A percentile compares a stretch with the other conserved stretches of the same genome.
These are phyloP conservation scores for Brassica incana DNA, from an alignment of 345 rosid species.

Conservation along the genomic window DNA sequence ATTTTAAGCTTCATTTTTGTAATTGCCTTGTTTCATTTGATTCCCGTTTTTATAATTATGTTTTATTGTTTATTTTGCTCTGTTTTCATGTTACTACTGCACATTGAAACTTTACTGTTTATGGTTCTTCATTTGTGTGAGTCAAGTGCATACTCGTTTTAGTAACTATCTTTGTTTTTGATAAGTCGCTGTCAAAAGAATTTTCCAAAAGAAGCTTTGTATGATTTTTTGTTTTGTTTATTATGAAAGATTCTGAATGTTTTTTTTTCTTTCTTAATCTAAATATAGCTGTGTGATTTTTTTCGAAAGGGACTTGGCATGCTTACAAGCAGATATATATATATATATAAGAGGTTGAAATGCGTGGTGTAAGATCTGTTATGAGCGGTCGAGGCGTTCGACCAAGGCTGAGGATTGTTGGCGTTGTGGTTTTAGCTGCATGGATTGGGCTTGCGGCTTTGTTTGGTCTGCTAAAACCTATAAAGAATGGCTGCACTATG, in stretches of 20 bases:
- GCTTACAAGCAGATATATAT: conserved; percentile 6
- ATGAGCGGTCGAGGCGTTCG: conserved; percentile 47
- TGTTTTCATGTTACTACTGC: conserved; percentile 8
- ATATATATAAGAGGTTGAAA: neutral
- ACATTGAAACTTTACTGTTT: conserved; percentile 3
- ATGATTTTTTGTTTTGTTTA: no score
- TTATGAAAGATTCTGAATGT: neutral
- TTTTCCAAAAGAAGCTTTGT: no score
- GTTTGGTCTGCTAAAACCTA: conserved; percentile 69
- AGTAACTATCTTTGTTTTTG: neutral
- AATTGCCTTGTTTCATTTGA: neutral
- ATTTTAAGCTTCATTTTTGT: conserved; percentile 16
- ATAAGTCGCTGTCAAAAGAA: no score
- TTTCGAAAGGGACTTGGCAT: conserved; percentile 27
- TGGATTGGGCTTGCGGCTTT: conserved; percentile 61
- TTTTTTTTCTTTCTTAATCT: neutral
- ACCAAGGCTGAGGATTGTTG: conserved; percentile 51
- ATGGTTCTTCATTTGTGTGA: conserved; percentile 13
- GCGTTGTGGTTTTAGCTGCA: conserved; percentile 46
- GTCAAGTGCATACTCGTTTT: neutral
- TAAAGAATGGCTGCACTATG: conserved; percentile 83
- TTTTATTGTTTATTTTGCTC: neutral
- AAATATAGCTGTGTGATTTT: conserved; percentile 9
- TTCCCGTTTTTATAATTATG: neutral
- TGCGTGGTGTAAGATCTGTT: conserved; percentile 29